phyloP scores from a whole-genome alignment of 345 rosid genomes.

The Adansonia digitata region DNA sequence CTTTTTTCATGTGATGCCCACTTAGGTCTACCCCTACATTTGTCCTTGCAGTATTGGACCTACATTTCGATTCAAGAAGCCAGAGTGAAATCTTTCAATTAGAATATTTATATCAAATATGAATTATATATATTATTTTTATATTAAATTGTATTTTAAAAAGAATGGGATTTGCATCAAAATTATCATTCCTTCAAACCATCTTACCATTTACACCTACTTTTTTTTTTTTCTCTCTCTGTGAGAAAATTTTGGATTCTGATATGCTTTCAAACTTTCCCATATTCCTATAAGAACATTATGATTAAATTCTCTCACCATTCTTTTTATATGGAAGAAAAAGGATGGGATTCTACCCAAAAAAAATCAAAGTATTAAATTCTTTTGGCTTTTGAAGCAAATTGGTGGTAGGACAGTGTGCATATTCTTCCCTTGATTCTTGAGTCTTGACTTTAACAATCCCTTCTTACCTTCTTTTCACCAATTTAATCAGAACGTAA shows the following conservation, averaged over 20 bases:
- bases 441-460: not conserved
- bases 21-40: not conserved
- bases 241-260: not conserved
- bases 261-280: constrained; percentile 14
- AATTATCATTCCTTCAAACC: not conserved
- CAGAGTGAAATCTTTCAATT: too few relatives aligned
- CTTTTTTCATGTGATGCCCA: not conserved
- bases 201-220: not conserved
- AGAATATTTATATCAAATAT: too few relatives aligned
- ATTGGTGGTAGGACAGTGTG: constrained; percentile 14
- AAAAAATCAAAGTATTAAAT: not conserved
- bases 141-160: too few relatives aligned
- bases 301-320: constrained; percentile 17
- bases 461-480: not conserved
- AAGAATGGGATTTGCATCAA: not conserved
- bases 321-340: not conserved
- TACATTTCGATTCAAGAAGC: too few relatives aligned
- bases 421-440: not conserved
- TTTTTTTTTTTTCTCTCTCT: not conserved
- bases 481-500: not conserved
- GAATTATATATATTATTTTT: too few relatives aligned
- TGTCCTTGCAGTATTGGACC: not conserved
- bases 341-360: not conserved
- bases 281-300: constrained; percentile 19
- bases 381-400: constrained; percentile 2